Conservation (phyloP, 2,329 filamentous ascomycete species). For the Aspergillus ochraceoroseus region DNA sequence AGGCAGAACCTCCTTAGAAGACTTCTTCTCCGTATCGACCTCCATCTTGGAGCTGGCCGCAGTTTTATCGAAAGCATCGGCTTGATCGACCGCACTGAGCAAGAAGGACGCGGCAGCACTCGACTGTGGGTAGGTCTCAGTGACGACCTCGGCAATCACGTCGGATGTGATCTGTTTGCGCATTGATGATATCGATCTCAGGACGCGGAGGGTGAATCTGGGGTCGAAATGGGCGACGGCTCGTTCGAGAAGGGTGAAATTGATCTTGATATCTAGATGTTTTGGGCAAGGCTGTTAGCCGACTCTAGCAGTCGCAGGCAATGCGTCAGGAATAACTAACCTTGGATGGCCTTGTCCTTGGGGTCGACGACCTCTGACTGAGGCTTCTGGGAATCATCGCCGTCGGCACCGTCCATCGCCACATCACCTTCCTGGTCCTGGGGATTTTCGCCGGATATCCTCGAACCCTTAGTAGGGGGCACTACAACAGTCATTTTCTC, state of each 20-base stretch:
- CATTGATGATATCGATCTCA: slow-evolving; percentile 91
- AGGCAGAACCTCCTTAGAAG: slow-evolving; percentile 69
- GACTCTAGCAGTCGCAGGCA: background rate
- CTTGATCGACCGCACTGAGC: slow-evolving; percentile 63
- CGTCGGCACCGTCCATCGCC: slow-evolving; percentile 58
- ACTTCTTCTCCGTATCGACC: slow-evolving; percentile 64
- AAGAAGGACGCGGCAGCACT: slow-evolving; percentile 65
- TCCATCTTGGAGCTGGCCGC: slow-evolving; percentile 64
- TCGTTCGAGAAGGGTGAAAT: slow-evolving; percentile 85
- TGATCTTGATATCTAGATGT: slow-evolving; percentile 80
- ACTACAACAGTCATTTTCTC: slow-evolving; percentile 78
- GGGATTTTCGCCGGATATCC: slow-evolving; percentile 53
- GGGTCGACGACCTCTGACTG: slow-evolving; percentile 44
- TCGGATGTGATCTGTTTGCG: slow-evolving; percentile 84
- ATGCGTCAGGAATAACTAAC: slow-evolving; percentile 26
- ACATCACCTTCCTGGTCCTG: slow-evolving; percentile 66
- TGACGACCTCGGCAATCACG: slow-evolving; percentile 73
- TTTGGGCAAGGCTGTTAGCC: too few species aligned
- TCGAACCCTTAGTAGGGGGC: slow-evolving; percentile 62
- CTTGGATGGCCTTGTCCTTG: slow-evolving; percentile 49
- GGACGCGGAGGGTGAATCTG: slow-evolving; percentile 86
- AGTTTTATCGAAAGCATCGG: slow-evolving; percentile 59
- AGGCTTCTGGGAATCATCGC: slow-evolving; percentile 43
- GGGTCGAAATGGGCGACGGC: slow-evolving; percentile 91
- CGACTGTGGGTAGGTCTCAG: slow-evolving; percentile 69